A percentile compares a stretch with the other conserved stretches of the same genome.
Conservation (phyloP, 768 basidiomycete genomes). For the Hygrocybe coccinea region DNA sequence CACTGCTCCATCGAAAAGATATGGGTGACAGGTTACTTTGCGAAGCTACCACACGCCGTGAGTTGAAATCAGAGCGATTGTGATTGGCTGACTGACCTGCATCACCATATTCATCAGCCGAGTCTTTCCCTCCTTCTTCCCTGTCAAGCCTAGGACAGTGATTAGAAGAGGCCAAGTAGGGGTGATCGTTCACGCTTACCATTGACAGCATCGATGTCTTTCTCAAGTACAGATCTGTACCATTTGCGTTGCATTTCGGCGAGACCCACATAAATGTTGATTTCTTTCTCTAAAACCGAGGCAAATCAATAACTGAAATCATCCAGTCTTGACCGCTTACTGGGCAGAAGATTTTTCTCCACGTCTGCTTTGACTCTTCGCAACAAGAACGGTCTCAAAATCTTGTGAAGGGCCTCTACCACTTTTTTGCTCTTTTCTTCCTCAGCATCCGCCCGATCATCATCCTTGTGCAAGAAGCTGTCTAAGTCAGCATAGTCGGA, state of each 20-base stretch:
- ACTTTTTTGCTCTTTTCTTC: conserved; percentile 87
- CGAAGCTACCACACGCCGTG: conserved; percentile 44
- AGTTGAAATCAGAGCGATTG: background rate
- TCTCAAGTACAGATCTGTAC: conserved; percentile 94
- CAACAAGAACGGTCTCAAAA: conserved; percentile 89
- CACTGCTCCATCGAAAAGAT: conserved; percentile 90
- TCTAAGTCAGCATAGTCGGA: conserved; percentile 89
- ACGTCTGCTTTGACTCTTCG: conserved; percentile 94
- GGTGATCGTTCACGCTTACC: conserved; percentile 40
- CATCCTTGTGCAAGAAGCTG: conserved; percentile 88
- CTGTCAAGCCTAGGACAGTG: conserved; percentile 62
- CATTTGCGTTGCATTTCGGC: conserved; percentile 98
- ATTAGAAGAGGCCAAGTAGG: background rate
- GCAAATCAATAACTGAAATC: background rate
- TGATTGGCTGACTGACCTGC: conserved; percentile 57
- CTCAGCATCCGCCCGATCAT: conserved; percentile 57
- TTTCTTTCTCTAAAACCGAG: conserved; percentile 78
- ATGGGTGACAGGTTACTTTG: conserved; percentile 87
- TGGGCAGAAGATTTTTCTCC: conserved; percentile 91
- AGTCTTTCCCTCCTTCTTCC: conserved; percentile 98
- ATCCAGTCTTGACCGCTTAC: conserved; percentile 36
- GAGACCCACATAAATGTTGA: conserved; percentile 96
- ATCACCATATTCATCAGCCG: conserved; percentile 98
- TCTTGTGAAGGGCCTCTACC: conserved; percentile 95
- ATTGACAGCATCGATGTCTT: conserved; percentile 98